phyloP scores from a whole-genome alignment of 1,284 basidiomycete genomes.

The Sutorius eximius region DNA sequence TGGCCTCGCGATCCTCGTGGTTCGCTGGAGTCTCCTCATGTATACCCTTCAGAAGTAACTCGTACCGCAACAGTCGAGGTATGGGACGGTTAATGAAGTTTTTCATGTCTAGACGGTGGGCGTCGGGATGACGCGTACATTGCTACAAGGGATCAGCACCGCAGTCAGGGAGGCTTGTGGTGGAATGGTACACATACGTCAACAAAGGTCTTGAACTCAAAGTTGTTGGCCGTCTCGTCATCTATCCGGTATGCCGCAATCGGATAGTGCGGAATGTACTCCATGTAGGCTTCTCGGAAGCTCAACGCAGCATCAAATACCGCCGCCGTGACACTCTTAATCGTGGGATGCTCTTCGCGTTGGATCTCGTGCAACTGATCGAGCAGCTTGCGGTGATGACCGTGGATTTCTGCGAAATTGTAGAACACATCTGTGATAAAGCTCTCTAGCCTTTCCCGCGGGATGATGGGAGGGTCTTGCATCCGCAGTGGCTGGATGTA shows the following conservation, averaged over 20 bases:
- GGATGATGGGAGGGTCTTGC: slow-evolving; percentile 77
- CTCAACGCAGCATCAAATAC: slow-evolving; percentile 88
- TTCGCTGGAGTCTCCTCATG: slow-evolving; percentile 68
- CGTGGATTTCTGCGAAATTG: slow-evolving; percentile 81
- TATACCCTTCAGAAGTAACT: slow-evolving; percentile 80
- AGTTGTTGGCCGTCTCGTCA: slow-evolving; percentile 82
- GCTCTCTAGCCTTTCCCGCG: slow-evolving; percentile 65
- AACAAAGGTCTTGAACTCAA: slow-evolving; percentile 78
- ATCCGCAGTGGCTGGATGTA: slow-evolving; percentile 74
- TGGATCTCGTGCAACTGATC: slow-evolving; percentile 85
- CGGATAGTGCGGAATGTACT: slow-evolving; percentile 92
- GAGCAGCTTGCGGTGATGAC: slow-evolving; percentile 72
- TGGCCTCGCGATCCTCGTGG: slow-evolving; percentile 77
- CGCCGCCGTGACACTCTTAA: slow-evolving; percentile 83
- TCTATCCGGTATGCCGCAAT: slow-evolving; percentile 91
- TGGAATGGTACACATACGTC: slow-evolving; percentile 54
- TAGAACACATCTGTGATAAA: slow-evolving; percentile 94
- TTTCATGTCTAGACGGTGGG: slow-evolving; percentile 81
- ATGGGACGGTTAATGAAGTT: slow-evolving; percentile 89
- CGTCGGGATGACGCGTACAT: slow-evolving; percentile 71
- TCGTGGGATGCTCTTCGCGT: slow-evolving; percentile 83
- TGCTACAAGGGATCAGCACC: slow-evolving; percentile 42
- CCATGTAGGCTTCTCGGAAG: slow-evolving; percentile 91
- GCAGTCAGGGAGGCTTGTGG: not conserved
- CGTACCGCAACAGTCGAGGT: slow-evolving; percentile 85